Base-by-base conservation (phyloP, 805 yeast species). In the Maudiozyma pseudohumilis region DNA sequence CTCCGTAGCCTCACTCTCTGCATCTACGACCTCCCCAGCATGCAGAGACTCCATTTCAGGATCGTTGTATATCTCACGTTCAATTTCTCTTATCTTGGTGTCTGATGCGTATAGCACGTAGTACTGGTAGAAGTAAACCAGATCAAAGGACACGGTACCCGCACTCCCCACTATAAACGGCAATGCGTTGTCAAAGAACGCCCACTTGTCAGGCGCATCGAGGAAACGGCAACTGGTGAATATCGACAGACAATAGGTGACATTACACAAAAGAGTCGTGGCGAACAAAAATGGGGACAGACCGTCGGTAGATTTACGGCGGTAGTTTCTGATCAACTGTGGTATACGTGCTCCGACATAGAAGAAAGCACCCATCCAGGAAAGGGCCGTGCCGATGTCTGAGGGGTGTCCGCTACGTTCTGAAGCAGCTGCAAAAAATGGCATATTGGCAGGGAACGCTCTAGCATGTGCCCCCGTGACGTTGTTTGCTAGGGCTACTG, bases 91-190 rank as follows among this genome's bases (percentile, higher is more conserved):
- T 11, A 55, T 29, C 28, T 44, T 50, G 42, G 42, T 42, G 37
- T 59, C 64, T 1, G 48, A 50, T 6, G 59, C 50, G 38, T 60
- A 60, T 11, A 60, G 43, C 8, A 58, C 50, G 41, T 55, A 59
- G 42, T 57, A 61, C 52, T 81, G 92, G 53, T 76, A 77, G 49
- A 80, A 78, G 53, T 79, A 80, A 3, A 74, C 61, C 27, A 77
- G 42, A 55, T 88, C 96, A 57, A 88, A 86, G 3, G 76, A 46
- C 15, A 87, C 70, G 0, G 96, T 87, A 6, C 96, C 96, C 0
- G 85, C 72, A 46, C 92, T 78, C 1, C 96, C 96, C 19, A 86
- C 51, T 23, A 89, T 67, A 52, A 79, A 88, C 0, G 96, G 95
- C 37, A 85, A 55, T 50, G 87, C 95, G 33, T 74, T 77, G 45